phyloP scores from a whole-genome alignment of 2,329 filamentous ascomycete genomes.

The Zymoseptoria crescenta region DNA sequence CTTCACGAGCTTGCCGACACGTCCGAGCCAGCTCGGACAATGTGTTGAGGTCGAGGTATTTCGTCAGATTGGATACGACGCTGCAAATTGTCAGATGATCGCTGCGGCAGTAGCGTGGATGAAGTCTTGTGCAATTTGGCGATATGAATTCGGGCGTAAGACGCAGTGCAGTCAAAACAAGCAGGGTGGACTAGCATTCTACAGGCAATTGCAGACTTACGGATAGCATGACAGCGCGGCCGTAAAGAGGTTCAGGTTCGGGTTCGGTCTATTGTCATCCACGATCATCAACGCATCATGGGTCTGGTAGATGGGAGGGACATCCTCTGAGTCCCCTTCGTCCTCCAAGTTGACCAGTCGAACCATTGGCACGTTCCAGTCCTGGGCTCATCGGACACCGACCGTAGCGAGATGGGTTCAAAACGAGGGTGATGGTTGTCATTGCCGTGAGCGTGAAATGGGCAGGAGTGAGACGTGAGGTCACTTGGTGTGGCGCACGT shows the following conservation, averaged over 20 bases:
- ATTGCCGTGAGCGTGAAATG: not conserved
- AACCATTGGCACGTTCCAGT: conserved; percentile 31
- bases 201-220: conserved; percentile 41
- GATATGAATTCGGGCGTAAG: not conserved
- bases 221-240: conserved; percentile 60
- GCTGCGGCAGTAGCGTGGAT: conserved; percentile 2
- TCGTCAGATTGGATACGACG: conserved; percentile 66
- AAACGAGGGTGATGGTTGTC: not conserved
- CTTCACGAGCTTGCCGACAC: conserved; percentile 69
- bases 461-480: not conserved
- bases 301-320: conserved; percentile 15
- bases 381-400: conserved; percentile 9
- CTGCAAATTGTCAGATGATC: conserved; percentile 42
- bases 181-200: not conserved
- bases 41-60: conserved; percentile 75
- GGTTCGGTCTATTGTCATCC: conserved; percentile 35
- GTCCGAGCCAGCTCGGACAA: conserved; percentile 76
- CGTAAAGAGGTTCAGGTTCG: conserved; percentile 53
- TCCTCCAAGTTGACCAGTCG: conserved; percentile 36
- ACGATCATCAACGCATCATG: conserved; percentile 15
- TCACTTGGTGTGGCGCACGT: not conserved
- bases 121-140: not conserved
- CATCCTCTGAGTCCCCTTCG: conserved; percentile 25
- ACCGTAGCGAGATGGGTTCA: not conserved
- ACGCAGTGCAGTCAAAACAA: not conserved